Conservation (phyloP, 768 basidiomycete genomes). For the Crepidotus variabilis region DNA sequence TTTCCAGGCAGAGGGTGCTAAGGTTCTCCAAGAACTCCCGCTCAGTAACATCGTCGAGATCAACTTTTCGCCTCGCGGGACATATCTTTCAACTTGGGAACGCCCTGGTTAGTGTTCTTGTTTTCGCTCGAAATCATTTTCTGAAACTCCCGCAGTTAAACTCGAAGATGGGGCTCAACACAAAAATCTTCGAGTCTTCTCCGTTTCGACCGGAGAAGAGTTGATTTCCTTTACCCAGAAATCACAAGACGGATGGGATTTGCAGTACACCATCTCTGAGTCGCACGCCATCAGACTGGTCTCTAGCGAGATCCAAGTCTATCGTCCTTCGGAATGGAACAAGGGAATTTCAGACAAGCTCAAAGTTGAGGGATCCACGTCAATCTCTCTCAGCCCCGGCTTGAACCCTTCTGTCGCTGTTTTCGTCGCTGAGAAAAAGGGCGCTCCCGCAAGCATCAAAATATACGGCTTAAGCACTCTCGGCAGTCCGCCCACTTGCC, state of each 20-base stretch:
- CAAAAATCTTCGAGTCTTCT: conserved; percentile 93
- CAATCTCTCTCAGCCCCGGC: conserved; percentile 75
- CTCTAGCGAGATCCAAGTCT: conserved; percentile 79
- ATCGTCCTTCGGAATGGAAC: conserved; percentile 73
- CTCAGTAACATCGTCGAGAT: conserved; percentile 79
- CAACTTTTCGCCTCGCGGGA: conserved; percentile 90
- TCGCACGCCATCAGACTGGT: conserved; percentile 82
- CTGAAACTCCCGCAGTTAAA: conserved; percentile 48
- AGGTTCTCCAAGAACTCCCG: conserved; percentile 71
- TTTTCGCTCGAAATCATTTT: not conserved
- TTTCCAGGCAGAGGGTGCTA: conserved; percentile 68
- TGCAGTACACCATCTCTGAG: conserved; percentile 90
- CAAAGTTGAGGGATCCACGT: conserved; percentile 78
- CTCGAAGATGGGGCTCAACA: conserved; percentile 88
- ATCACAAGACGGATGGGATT: conserved; percentile 85
- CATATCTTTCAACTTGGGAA: conserved; percentile 95
- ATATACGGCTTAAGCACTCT: conserved; percentile 74
- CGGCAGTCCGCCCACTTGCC: conserved; percentile 60
- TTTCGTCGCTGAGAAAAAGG: conserved; percentile 96
- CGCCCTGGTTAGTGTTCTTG: conserved; percentile 55
- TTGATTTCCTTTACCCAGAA: conserved; percentile 87
- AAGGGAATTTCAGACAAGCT: conserved; percentile 81
- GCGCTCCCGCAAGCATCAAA: conserved; percentile 83
- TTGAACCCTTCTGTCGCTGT: conserved; percentile 86
- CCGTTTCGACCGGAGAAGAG: conserved; percentile 81